Evolutionary conservation across 345 rosid genomes (phyloP), one percentile per base, ranked within the genome.

Genomic region (Eucalyptus regnans): DNA sequence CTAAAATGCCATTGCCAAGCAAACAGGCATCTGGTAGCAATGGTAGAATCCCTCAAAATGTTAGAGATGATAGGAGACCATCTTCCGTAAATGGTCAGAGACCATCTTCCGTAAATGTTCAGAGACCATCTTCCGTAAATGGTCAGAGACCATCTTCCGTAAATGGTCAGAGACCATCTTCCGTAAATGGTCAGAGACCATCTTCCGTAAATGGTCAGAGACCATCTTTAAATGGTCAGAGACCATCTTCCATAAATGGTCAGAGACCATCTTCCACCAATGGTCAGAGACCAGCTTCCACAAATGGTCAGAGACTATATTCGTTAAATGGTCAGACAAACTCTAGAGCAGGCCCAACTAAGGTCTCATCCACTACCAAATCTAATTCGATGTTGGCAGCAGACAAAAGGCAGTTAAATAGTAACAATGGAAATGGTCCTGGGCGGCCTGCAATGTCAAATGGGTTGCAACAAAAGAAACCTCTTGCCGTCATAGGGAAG

Each of bases 11-110:
- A 64, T 89, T 91, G 29, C 94, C 93, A 93, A 93, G 93, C 88
- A 96, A 91, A 89, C 98, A 84, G 68, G 88, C 89, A 54, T 86
- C 92, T 88, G 92, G 93, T 86, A 91, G 86, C 89, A 93, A 90
- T 91, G 92, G 93, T 88, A 92, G 93, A 93, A 89, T 89, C 88
- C 87, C 89, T 84, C 94, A 93, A 31, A 90, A 86, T 86, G 86
- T 87, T 85, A 93, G 87, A 52, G 96, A 96, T 29, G 97, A 94
- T 91, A 92, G 94, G 91, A 94, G 91, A 90, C 68, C 92, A 84
- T 88, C 86, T 87, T 52, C 90, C 7, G 0, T 60, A 27, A 60
- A 60, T 12, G 66, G 15, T 12, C 66, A 60, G 91, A 94, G 91
- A 89, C 79, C 91, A 48, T 86, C 86, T 87, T 52, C 90, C 14